Evolutionary conservation across 2,329 filamentous ascomycete species (phyloP).

Genomic region (Chrysosporium queenslandicum): DNA sequence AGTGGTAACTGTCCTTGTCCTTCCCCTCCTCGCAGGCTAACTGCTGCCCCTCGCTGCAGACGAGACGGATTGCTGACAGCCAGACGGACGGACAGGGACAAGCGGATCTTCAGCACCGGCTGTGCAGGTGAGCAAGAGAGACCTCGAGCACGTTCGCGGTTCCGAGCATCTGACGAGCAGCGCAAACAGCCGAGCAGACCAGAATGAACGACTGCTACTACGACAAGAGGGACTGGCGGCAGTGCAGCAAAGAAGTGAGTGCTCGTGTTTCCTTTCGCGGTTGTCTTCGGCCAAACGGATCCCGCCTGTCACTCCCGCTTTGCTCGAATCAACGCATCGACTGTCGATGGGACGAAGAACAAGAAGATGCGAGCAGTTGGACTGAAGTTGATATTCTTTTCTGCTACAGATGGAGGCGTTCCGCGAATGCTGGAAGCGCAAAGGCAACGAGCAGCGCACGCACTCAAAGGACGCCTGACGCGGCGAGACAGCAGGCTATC

Average conservation of each 20-base stretch:
- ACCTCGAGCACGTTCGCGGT: no score
- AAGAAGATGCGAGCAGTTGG: not conserved
- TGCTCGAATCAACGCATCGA: not conserved
- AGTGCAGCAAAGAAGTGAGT: conserved; percentile 77
- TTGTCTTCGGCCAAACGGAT: not conserved
- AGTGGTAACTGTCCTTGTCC: conserved; percentile 55
- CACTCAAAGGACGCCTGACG: conserved; percentile 56
- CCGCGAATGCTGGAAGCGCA: conserved; percentile 78
- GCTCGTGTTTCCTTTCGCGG: conserved; percentile 15
- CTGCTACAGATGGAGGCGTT: conserved; percentile 71
- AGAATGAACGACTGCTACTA: conserved; percentile 93
- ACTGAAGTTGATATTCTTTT: not conserved
- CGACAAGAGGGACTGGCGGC: conserved; percentile 91
- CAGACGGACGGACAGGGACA: conserved; percentile 57
- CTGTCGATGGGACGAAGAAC: no score
- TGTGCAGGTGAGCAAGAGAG: conserved; percentile 58
- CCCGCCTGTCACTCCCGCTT: not conserved
- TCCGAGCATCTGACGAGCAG: conserved; percentile 1
- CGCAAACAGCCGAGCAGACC: conserved; percentile 62
- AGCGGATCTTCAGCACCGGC: conserved; percentile 93
- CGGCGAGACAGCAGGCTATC: no score
- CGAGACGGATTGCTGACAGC: conserved; percentile 20
- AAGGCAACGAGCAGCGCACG: conserved; percentile 78
- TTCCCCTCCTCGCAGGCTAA: no score
- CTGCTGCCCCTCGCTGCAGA: not conserved